Conservation (phyloP, 306 rosid species). For the Trifolium pratense region DNA sequence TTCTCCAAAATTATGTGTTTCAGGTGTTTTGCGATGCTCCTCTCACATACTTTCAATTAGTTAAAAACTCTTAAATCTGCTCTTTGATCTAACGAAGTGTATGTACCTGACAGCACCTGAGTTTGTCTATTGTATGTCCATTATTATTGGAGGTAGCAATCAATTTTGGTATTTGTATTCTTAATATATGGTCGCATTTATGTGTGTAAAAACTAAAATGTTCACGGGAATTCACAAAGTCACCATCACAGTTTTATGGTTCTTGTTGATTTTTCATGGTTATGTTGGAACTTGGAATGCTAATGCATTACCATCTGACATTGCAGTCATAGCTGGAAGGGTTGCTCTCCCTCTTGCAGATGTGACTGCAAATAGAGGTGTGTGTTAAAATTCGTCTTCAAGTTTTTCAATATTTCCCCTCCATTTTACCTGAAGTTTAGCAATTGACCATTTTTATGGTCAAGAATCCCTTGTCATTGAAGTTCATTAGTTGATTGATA, state of each 20-base stretch:
- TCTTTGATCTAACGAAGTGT: neutral
- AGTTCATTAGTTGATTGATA: too few species aligned
- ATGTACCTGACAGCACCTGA: neutral
- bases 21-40: constrained; percentile 34
- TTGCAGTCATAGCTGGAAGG: neutral
- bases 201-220: constrained; percentile 1
- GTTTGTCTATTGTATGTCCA: constrained; percentile 30
- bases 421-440: too few species aligned
- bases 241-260: neutral
- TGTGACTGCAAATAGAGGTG: neutral
- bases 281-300: neutral
- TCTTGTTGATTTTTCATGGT: neutral
- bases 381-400: neutral
- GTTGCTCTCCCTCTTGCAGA: neutral
- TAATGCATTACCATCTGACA: constrained; percentile 1
- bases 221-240: neutral
- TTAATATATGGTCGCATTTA: neutral
- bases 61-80: neutral
- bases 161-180: constrained; percentile 24
- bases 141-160: constrained; percentile 29
- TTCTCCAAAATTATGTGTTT: constrained; percentile 37
- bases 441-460: too few species aligned
- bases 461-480: too few species aligned
- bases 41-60: neutral
- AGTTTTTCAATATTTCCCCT: neutral